These are phyloP conservation scores for Tricholoma bakamatsutake DNA, from an alignment of 768 basidiomycete genomes.

Conservation along the genomic window DNA sequence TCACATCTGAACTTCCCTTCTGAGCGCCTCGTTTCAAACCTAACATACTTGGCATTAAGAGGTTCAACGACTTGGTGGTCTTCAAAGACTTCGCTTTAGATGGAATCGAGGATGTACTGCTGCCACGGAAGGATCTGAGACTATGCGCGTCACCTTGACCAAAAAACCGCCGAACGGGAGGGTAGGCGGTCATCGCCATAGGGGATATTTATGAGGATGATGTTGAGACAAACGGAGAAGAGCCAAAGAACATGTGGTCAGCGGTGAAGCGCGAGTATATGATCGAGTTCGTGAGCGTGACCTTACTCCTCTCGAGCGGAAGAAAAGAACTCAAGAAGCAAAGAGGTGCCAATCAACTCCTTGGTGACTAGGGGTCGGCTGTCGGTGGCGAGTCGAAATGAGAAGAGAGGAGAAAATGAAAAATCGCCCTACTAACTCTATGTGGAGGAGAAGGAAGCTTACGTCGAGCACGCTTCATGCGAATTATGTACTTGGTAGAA, in stretches of 20 bases:
- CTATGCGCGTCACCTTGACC: slow-evolving; percentile 19
- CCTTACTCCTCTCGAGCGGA: neutral
- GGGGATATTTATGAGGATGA: neutral
- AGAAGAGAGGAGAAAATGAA: neutral
- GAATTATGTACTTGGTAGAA: neutral
- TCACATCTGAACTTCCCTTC: neutral
- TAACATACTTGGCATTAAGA: slow-evolving; percentile 14
- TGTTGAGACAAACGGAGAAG: neutral
- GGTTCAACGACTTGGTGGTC: slow-evolving; percentile 9
- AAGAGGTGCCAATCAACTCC: neutral
- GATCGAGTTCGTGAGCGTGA: neutral
- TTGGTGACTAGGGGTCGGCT: neutral
- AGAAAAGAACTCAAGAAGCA: neutral
- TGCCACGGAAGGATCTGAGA: slow-evolving; percentile 17
- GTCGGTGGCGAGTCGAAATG: neutral
- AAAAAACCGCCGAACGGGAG: slow-evolving; percentile 11
- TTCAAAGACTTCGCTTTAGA: slow-evolving; percentile 21
- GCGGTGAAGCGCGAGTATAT: neutral
- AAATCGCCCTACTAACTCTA: neutral
- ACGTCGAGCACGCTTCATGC: neutral
- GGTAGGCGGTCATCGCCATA: slow-evolving; percentile 5
- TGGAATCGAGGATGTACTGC: slow-evolving; percentile 9
- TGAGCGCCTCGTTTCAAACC: slow-evolving; percentile 10
- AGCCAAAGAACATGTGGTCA: neutral
- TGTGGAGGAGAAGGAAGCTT: neutral